These are phyloP conservation scores for Aspergillus sp. DNA, from an alignment of 2,329 filamentous ascomycete genomes.

Conservation along the genomic window DNA sequence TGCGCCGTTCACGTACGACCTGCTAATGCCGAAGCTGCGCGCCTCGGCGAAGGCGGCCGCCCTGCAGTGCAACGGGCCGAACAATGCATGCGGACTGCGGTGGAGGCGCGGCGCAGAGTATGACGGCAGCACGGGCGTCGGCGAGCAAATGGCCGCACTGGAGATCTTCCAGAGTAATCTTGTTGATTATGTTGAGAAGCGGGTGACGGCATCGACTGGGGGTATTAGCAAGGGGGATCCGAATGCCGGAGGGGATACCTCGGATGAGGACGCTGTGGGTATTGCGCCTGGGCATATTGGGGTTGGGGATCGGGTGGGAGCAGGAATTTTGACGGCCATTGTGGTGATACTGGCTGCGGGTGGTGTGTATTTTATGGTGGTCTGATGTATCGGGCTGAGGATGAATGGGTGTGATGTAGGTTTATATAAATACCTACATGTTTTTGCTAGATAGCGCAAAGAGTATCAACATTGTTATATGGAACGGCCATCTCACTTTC, in stretches of 20 bases:
- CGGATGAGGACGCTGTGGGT: conserved; percentile 34
- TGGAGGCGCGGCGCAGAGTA: conserved; percentile 34
- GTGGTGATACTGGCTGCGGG: not conserved
- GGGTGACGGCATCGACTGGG: conserved; percentile 48
- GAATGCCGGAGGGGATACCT: conserved; percentile 36
- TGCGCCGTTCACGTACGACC: conserved; percentile 53
- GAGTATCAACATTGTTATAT: too few species aligned
- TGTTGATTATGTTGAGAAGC: conserved; percentile 31
- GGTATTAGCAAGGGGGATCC: conserved; percentile 52
- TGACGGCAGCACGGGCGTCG: conserved; percentile 33
- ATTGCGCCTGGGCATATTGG: conserved; percentile 50
- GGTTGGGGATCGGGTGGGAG: conserved; percentile 3
- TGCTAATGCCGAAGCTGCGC: conserved; percentile 52
- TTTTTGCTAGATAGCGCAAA: too few species aligned
- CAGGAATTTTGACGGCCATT: conserved; percentile 3
- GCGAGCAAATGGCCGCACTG: conserved; percentile 38
- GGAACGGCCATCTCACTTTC: too few species aligned
- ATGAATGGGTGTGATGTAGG: too few species aligned
- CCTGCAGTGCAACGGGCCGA: conserved; percentile 25
- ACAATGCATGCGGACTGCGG: conserved; percentile 39
- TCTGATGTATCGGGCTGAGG: not conserved
- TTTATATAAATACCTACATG: too few species aligned
- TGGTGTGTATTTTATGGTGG: conserved; percentile 3
- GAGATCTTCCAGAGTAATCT: conserved; percentile 61
- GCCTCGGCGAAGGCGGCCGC: conserved; percentile 55